Percentiles rank a stretch among this genome's conserved stretches.
These are phyloP conservation scores for Hymenotorrendiella dingleyae DNA, from an alignment of 2,329 filamentous ascomycete genomes.

Conservation along the genomic window DNA sequence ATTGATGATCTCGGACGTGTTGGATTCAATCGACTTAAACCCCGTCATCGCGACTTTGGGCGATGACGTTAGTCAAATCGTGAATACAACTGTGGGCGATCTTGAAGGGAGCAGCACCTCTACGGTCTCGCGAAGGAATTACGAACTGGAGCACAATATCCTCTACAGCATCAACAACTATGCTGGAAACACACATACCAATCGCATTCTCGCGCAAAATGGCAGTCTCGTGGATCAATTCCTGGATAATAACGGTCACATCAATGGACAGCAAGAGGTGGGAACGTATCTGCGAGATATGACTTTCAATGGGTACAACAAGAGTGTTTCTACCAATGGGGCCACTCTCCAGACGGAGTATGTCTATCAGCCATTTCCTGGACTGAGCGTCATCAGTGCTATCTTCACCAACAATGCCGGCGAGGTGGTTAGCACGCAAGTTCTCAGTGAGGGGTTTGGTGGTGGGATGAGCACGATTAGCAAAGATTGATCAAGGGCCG, in stretches of 20 bases:
- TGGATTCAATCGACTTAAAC: constrained; percentile 54
- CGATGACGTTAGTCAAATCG: constrained; percentile 41
- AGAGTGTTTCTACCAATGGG: constrained; percentile 39
- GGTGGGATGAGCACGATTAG: constrained; percentile 46
- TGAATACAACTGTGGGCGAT: constrained; percentile 35
- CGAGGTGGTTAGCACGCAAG: constrained; percentile 43
- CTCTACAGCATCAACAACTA: constrained; percentile 58
- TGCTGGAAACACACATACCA: constrained; percentile 47
- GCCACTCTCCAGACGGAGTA: constrained; percentile 46
- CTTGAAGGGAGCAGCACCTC: constrained; percentile 12
- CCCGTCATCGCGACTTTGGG: constrained; percentile 52
- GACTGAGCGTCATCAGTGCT: constrained; percentile 40
- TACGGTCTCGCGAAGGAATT: constrained; percentile 30
- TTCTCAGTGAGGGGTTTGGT: constrained; percentile 46
- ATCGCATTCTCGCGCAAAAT: constrained; percentile 49
- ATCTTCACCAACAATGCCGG: constrained; percentile 44
- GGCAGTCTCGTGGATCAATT: constrained; percentile 48
- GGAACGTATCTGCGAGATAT: constrained; percentile 47
- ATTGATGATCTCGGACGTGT: constrained; percentile 51
- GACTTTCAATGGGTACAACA: constrained; percentile 49
- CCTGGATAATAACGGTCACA: constrained; percentile 47
- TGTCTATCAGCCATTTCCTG: constrained; percentile 44
- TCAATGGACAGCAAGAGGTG: constrained; percentile 38
- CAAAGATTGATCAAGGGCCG: no score
- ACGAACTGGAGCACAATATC: constrained; percentile 50